Evolutionary conservation across 495 filamentous ascomycete species (phyloP), one percentile per base, ranked within the genome.

Genomic region (Penicillium soppii): DNA sequence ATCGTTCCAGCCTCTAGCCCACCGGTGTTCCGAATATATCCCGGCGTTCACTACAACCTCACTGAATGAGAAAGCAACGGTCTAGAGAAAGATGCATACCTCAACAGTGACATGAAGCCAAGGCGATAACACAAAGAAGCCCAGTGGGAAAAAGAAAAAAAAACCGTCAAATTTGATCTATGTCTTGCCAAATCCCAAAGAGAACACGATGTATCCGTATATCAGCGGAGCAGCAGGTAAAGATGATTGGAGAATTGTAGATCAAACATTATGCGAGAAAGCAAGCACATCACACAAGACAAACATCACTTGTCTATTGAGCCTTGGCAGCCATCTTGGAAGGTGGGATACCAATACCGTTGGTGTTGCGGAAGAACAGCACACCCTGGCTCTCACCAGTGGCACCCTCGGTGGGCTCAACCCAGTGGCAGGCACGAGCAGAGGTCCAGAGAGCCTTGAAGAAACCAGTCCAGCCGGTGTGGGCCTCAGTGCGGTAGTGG

Each of bases 341-440:
- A 5, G 89, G 88, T 59, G 79, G 74, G 41, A 80, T 65, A 42
- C 89, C 89, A 17, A 89, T 66, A 15, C 83, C 83, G 70, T 96
- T 97, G 54, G 79, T 76, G 78, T 83, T 83, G 51, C 78, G 71
- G 74, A 62, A 83, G 70, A 83, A 83, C 7, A 82, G 61, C 8
- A 83, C 77, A 19, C 72, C 71, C 59, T 77, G 68, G 58, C 66
- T 72, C 52, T 80, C 76, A 21, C 79, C 80, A 42, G 65, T 52
- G 35, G 86, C 81, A 47, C 82, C 88, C 54, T 83, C 88, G 36
- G 84, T 74, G 20, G 90, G 78, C 67, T 83, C 80, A 36, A 82
- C 75, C 71, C 72, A 83, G 47, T 81, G 80, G 72, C 79, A 79
- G 50, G 60, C 58, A 20, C 79, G 77, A 37, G 74, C 62, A 48